Conservation (phyloP, 768 basidiomycete species). For the Podaxis sp. region DNA sequence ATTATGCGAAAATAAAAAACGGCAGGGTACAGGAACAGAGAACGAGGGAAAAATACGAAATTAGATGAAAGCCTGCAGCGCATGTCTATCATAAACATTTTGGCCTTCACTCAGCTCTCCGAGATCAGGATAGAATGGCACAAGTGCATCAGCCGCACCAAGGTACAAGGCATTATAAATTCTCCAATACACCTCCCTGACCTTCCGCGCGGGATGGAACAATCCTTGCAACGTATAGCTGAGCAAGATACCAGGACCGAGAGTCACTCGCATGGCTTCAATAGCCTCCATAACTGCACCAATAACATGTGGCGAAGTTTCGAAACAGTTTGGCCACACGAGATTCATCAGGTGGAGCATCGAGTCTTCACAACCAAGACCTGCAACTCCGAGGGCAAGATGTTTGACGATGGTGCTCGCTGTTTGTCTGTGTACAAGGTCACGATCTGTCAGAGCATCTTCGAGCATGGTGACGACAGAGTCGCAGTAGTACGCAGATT, state of each 20-base stretch:
- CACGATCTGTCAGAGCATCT: slow-evolving; percentile 96
- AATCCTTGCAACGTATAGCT: slow-evolving; percentile 93
- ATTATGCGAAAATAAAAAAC: background rate
- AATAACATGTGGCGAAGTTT: slow-evolving; percentile 97
- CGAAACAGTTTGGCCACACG: slow-evolving; percentile 99
- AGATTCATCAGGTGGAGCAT: slow-evolving; percentile 98
- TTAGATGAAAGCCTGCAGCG: slow-evolving; percentile 82
- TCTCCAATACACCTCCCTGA: slow-evolving; percentile 97
- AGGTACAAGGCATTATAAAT: slow-evolving; percentile 94
- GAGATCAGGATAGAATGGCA: slow-evolving; percentile 93
- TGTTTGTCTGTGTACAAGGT: slow-evolving; percentile 97
- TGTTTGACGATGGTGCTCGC: slow-evolving; percentile 99
- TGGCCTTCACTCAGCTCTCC: slow-evolving; percentile 89
- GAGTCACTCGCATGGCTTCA: slow-evolving; percentile 94
- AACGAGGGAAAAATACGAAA: background rate
- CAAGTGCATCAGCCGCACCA: slow-evolving; percentile 87
- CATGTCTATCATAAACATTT: slow-evolving; percentile 85
- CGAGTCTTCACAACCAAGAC: slow-evolving; percentile 96
- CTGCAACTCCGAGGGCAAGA: slow-evolving; percentile 93
- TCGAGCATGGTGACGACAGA: slow-evolving; percentile 98
- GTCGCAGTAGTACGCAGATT: slow-evolving; percentile 95
- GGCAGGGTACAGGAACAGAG: background rate
- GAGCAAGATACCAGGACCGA: slow-evolving; percentile 90
- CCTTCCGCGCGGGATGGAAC: slow-evolving; percentile 96
- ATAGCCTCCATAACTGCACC: slow-evolving; percentile 98